Percentiles rank a stretch among this genome's conserved stretches.
phyloP scores from a whole-genome alignment of 805 yeast species.

The Pichia sporocuriosa region DNA sequence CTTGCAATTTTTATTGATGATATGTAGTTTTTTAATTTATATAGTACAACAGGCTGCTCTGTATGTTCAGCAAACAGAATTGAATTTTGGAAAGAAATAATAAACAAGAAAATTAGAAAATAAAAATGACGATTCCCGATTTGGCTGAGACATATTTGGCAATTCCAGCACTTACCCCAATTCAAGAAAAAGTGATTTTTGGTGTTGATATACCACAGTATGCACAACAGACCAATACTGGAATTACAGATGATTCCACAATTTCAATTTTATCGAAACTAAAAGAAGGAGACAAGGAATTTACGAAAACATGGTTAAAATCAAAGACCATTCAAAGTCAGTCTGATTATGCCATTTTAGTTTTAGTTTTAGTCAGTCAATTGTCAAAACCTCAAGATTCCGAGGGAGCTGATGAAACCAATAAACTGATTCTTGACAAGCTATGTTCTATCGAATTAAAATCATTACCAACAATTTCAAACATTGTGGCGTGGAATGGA shows the following conservation, averaged over 20 bases:
- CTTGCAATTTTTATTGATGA: too few relatives aligned
- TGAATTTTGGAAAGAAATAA: too few relatives aligned
- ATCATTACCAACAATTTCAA: slow-evolving; percentile 19
- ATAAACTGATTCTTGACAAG: not conserved
- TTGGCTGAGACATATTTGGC: slow-evolving; percentile 28
- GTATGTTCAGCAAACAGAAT: too few relatives aligned
- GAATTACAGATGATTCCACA: slow-evolving; percentile 1
- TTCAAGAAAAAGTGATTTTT: slow-evolving; percentile 12
- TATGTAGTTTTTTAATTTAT: too few relatives aligned
- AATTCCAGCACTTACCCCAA: slow-evolving; percentile 9
- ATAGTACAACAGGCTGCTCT: too few relatives aligned
- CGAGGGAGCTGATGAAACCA: not conserved
- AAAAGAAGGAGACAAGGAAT: not conserved
- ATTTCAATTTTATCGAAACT: slow-evolving; percentile 3
- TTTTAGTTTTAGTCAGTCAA: slow-evolving; percentile 1
- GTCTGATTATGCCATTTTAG: slow-evolving; percentile 5
- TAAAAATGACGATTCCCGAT: slow-evolving; percentile 1
- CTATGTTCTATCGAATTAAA: slow-evolving; percentile 3
- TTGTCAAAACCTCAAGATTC: too few relatives aligned
- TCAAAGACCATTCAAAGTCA: slow-evolving; percentile 1
- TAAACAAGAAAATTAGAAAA: too few relatives aligned
- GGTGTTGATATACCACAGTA: slow-evolving; percentile 5
- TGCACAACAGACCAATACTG: not conserved
- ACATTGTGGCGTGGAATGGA: slow-evolving; percentile 21
- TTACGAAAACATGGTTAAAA: not conserved